Percentiles rank a stretch among this genome's conserved stretches.
These are phyloP conservation scores for Xanthoceras sorbifolium DNA, from an alignment of 345 rosid genomes.

Conservation along the genomic window DNA sequence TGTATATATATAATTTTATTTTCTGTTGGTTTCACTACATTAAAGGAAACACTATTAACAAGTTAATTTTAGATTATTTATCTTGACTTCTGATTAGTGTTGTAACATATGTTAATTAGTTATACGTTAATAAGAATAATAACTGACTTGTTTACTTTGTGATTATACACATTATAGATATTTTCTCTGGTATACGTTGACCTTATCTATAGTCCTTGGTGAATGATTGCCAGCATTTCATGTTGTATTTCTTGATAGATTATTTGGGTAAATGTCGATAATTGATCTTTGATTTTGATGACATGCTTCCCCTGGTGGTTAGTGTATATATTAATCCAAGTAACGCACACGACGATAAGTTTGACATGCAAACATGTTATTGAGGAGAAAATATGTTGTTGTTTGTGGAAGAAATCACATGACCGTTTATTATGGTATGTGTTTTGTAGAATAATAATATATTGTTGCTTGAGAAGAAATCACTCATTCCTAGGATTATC, in stretches of 20 bases:
- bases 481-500: background rate
- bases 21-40: too few species aligned
- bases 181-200: background rate
- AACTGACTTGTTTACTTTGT: too few species aligned
- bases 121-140: too few species aligned
- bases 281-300: background rate
- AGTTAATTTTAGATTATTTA: background rate
- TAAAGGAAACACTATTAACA: too few species aligned
- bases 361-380: background rate
- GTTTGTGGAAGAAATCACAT: background rate
- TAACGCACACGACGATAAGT: background rate
- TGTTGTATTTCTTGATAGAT: background rate
- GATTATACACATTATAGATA: background rate
- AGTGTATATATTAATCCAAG: background rate
- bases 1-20: too few species aligned
- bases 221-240: background rate
- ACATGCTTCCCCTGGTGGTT: background rate
- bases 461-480: background rate
- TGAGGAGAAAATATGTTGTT: background rate
- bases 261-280: background rate
- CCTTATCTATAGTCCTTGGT: too few species aligned
- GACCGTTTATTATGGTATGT: background rate
- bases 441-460: background rate
- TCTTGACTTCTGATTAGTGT: background rate
- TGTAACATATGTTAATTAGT: background rate